phyloP scores from a whole-genome alignment of 208 protist species.

The Trypanosoma lewisi region DNA sequence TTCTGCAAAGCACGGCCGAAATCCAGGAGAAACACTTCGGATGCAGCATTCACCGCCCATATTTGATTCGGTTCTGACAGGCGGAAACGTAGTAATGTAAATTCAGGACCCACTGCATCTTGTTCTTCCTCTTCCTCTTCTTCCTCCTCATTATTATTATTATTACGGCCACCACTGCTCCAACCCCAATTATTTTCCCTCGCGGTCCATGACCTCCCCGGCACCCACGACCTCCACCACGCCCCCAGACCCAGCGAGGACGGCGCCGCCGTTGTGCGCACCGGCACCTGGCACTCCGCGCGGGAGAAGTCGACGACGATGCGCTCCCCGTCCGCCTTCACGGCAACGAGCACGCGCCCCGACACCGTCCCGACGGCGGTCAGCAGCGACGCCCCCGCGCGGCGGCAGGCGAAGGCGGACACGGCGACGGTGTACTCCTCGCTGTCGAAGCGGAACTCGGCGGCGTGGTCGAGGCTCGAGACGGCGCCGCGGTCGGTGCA shows the following conservation, averaged over 20 bases:
- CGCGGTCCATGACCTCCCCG: conserved; percentile 9
- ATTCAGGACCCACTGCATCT: conserved; percentile 24
- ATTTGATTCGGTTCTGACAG: conserved; percentile 40
- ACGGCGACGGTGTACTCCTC: conserved; percentile 31
- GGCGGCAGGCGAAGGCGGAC: conserved; percentile 60
- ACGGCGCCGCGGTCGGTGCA: conserved; percentile 75
- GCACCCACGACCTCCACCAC: conserved; percentile 24
- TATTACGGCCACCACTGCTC: not conserved
- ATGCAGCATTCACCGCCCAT: conserved; percentile 42
- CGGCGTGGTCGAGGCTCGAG: conserved; percentile 76
- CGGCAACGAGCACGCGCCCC: conserved; percentile 53
- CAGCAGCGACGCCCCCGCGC: conserved; percentile 38
- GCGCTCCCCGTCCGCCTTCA: conserved; percentile 65
- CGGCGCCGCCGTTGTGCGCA: conserved; percentile 17
- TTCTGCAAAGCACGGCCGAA: conserved; percentile 15
- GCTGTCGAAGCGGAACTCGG: conserved; percentile 68
- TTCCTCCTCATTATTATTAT: conserved; percentile 6
- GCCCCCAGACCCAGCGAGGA: conserved; percentile 20
- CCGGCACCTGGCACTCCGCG: not conserved
- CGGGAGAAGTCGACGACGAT: conserved; percentile 53
- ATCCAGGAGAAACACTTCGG: conserved; percentile 62
- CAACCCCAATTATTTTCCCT: conserved; percentile 12
- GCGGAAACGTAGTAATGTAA: conserved; percentile 56
- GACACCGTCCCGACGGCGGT: conserved; percentile 59
- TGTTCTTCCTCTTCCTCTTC: too few relatives aligned